Evolutionary conservation across 495 filamentous ascomycete genomes (phyloP).

Genomic region (Penicillium crystallinum): DNA sequence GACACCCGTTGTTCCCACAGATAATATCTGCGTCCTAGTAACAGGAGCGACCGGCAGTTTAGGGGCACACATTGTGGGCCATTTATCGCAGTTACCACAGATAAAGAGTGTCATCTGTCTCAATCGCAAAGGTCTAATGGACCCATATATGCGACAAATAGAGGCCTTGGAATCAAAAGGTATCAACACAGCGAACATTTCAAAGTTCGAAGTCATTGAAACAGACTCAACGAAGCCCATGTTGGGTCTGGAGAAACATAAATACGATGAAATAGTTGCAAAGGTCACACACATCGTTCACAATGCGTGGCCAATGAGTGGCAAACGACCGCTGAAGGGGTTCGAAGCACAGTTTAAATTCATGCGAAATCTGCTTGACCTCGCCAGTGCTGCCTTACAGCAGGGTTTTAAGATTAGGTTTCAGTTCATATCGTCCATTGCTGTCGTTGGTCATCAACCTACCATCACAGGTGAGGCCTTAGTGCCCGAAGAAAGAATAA

Average conservation of each 20-base stretch:
- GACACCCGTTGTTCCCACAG: too few species aligned
- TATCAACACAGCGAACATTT: background rate
- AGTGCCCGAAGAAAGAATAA: conserved; percentile 23
- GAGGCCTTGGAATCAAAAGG: background rate
- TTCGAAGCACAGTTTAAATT: conserved; percentile 29
- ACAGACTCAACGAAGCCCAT: conserved; percentile 39
- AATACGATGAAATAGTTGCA: conserved; percentile 5
- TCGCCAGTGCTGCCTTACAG: conserved; percentile 32
- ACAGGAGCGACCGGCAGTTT: background rate
- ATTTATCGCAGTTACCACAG: conserved; percentile 24
- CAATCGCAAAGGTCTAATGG: conserved; percentile 1
- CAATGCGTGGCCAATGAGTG: conserved; percentile 39
- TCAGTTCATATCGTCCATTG: conserved; percentile 52
- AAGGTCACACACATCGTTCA: conserved; percentile 36
- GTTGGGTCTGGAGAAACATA: conserved; percentile 37
- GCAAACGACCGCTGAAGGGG: conserved; percentile 20
- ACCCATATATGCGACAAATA: background rate
- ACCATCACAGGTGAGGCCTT: conserved; percentile 16
- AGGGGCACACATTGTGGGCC: conserved; percentile 1
- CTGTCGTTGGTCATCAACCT: conserved; percentile 41
- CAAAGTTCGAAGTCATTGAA: conserved; percentile 5
- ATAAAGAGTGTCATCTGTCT: conserved; percentile 21
- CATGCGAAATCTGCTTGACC: conserved; percentile 29
- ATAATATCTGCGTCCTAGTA: background rate
- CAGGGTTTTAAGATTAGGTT: conserved; percentile 7